Base-by-base conservation (phyloP, 2,329 filamentous ascomycete species). In the Dothistroma septosporum region DNA sequence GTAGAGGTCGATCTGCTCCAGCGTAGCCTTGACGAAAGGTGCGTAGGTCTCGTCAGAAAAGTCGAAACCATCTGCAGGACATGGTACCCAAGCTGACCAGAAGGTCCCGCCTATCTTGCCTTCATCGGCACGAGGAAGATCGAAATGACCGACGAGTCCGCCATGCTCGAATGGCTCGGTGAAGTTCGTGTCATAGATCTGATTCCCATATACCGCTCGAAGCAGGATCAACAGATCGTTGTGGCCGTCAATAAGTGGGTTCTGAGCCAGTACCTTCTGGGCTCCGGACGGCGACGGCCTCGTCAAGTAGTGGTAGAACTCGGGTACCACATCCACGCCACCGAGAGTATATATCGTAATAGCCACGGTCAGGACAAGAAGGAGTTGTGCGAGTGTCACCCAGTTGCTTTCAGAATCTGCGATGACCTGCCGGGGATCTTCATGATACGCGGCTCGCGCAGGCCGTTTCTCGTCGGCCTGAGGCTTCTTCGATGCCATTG, bases 41-140 rank as follows among this genome's bases (percentile, higher is more conserved):
- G 83, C 84, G 71, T 92, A 92, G 70, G 86, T 89, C 57, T 81
- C 83, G 69, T 92, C 83, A 0, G 88, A 89, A 70, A 90, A 92
- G 74, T 95, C 86, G 4, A 82, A 82, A 52, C 85, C 85, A 69
- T 93, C 85, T 11, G 76, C 74, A 0, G 92, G 92, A 71, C 92
- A 97, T 0, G 85, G 84, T 46, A 89, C 85, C 69, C 83, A 97
- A 10, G 94, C 91, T 72, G 88, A 92, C 93, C 92, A 97, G 74
- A 97, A 97, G n/a, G 90, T 87, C 58, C 92, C 93, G 44, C 92
- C 92, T 64, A 88, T 85, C 66, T 82, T 80, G 1, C 92, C 92
- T 54, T 84, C 75, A 37, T 83, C 81, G 53, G 96, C 81, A 5
- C 92, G 85, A 0, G 88, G 87, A 9, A 96, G 78, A 73, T 97